Evolutionary conservation across 331 rosid genomes (phyloP).

Genomic region (Pyracantha coccinea): DNA sequence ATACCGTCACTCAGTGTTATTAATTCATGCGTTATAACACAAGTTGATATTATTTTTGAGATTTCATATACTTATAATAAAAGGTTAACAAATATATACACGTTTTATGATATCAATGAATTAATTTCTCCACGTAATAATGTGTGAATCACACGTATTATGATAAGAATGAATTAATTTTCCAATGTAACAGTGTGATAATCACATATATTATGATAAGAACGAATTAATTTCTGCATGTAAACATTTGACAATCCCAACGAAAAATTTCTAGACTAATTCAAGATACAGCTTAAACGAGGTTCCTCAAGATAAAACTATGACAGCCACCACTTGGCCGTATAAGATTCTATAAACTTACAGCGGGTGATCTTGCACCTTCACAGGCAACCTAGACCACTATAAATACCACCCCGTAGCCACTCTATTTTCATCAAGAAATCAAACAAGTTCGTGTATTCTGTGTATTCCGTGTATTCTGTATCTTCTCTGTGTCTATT

Average conservation of each 20-base stretch:
- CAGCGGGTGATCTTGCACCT: neutral
- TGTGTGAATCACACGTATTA: too few relatives aligned
- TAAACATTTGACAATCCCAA: neutral
- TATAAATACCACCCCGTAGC: neutral
- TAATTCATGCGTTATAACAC: too few relatives aligned
- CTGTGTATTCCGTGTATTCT: neutral
- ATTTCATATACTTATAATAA: too few relatives aligned
- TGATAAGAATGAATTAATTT: too few relatives aligned
- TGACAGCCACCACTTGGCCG: neutral
- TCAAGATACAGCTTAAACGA: neutral
- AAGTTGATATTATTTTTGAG: too few relatives aligned
- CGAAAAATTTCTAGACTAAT: too few relatives aligned
- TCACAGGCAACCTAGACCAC: neutral
- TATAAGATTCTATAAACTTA: neutral
- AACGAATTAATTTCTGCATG: too few relatives aligned
- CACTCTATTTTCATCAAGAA: neutral
- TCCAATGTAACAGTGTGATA: too few relatives aligned
- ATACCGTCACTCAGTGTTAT: rapidly evolving
- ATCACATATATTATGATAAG: neutral
- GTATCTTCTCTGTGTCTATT: neutral
- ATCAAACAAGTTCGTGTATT: neutral
- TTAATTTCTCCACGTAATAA: neutral
- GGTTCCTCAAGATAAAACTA: neutral
- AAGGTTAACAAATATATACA: too few relatives aligned
- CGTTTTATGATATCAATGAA: neutral